These are phyloP conservation scores for Leccinum uliginosum DNA, from an alignment of 768 basidiomycete species.

Conservation along the genomic window DNA sequence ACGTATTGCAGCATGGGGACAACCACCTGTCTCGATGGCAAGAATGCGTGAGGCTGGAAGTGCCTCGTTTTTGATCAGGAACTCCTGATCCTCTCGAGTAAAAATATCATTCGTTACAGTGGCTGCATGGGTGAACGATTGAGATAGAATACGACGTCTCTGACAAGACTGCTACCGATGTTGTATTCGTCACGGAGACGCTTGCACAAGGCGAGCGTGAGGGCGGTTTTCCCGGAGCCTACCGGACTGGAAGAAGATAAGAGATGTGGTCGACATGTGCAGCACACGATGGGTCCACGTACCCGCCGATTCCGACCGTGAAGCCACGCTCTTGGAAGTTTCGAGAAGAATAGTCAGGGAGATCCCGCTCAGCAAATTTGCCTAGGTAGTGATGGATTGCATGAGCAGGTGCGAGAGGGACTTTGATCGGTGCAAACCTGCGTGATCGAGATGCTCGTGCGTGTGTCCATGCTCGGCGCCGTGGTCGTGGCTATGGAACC, in stretches of 20 bases:
- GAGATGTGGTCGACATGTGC: neutral
- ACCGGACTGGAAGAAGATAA: constrained; percentile 63
- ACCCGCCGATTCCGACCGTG: constrained; percentile 98
- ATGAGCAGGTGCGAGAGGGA: neutral
- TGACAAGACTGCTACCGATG: constrained; percentile 54
- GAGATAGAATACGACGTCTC: constrained; percentile 2
- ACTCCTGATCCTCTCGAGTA: constrained; percentile 96
- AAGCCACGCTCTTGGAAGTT: constrained; percentile 94
- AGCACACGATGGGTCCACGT: constrained; percentile 23
- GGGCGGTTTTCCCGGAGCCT: constrained; percentile 96
- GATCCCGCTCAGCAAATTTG: constrained; percentile 86
- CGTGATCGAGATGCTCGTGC: constrained; percentile 87
- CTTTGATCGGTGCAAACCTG: constrained; percentile 47
- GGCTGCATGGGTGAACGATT: constrained; percentile 42
- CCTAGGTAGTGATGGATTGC: constrained; percentile 42
- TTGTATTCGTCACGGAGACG: constrained; percentile 79
- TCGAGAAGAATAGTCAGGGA: constrained; percentile 80
- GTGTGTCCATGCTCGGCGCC: constrained; percentile 88
- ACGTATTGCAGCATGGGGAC: constrained; percentile 96
- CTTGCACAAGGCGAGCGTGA: constrained; percentile 87
- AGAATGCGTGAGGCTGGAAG: constrained; percentile 81
- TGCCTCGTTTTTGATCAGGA: constrained; percentile 89
- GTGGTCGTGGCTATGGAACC: constrained; percentile 47
- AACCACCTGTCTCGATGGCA: constrained; percentile 97
- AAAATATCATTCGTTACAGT: constrained; percentile 99